Base-by-base conservation (phyloP, 306 rosid species). In the Fragaria nilgerrensis region DNA sequence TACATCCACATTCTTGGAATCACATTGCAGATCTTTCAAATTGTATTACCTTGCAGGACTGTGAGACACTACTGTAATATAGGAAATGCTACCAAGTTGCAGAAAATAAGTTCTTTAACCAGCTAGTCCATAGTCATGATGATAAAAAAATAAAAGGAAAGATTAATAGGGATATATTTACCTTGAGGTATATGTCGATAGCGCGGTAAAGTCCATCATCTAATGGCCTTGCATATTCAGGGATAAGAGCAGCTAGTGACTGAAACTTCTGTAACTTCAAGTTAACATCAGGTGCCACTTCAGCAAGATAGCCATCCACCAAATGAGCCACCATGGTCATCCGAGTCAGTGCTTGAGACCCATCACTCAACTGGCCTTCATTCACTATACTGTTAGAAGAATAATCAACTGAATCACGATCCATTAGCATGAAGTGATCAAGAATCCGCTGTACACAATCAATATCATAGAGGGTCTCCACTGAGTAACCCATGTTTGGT, bases 361-460 rank as follows among this genome's bases (percentile, higher is more conserved):
- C 70, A 16, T 78, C 89, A 39, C 86, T 79, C 64, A 90, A 12
- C 66, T 82, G 86, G 68, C 86, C 88, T 47, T 89, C 96, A 50
- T 91, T 93, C 34, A 80, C 87, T 5, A 85, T 68, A 43, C 78
- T 84, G 70, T 74, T 88, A 7, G 88, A 84, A 56, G 79, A 69
- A 70, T 78, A 83, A 70, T 87, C 89, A 53, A 67, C 56, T n/a
- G 77, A 73, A 70, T 86, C 89, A 5, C 77, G 85, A 37, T 90
- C 91, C 9, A 78, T 73, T 16, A 84, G 49, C 88, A 92, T 88
- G 89, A 92, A 94, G 78, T 94, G 88, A 73, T 94, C 96, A 19
- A 94, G 94, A 84, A 94, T 94, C 72, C 97, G 86, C 63, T 94
- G 97, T 64, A 94, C 73, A 75, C 98, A 92, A 56, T 94, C 98